phyloP scores from a whole-genome alignment of 2,329 filamentous ascomycete genomes.

The Colletotrichum musicola region DNA sequence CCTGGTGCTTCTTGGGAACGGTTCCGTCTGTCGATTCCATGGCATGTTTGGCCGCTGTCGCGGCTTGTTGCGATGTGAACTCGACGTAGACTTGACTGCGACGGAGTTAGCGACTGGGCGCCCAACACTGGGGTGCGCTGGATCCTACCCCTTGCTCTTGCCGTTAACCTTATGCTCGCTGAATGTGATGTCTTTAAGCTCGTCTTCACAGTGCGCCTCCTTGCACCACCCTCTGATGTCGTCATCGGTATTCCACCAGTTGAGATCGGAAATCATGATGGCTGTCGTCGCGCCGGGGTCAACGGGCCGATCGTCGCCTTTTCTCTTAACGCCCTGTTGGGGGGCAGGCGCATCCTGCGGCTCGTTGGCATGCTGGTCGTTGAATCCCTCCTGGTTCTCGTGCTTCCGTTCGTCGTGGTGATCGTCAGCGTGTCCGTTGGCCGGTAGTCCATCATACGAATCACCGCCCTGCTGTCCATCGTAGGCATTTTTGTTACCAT shows the following conservation, averaged over 20 bases:
- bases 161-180: constrained; percentile 99
- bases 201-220: constrained; percentile 83
- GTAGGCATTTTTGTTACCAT: constrained; percentile 55
- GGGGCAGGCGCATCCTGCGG: constrained; percentile 48
- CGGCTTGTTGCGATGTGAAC: constrained; percentile 84
- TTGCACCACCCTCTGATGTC: constrained; percentile 90
- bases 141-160: constrained; percentile 90
- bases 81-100: constrained; percentile 83
- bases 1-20: constrained; percentile 77
- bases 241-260: constrained; percentile 98
- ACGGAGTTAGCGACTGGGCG: constrained; percentile 5
- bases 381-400: constrained; percentile 46
- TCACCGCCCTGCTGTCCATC: constrained; percentile 45
- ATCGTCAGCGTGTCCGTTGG: constrained; percentile 48
- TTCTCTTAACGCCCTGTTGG: constrained; percentile 71
- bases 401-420: constrained; percentile 56
- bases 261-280: constrained; percentile 87
- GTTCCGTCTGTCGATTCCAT: constrained; percentile 76
- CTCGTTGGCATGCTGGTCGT: constrained; percentile 43
- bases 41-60: constrained; percentile 85
- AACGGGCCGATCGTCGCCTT: constrained; percentile 70
- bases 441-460: constrained; percentile 43
- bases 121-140: not conserved
- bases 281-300: constrained; percentile 75
- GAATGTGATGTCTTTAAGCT: constrained; percentile 93